Percentiles rank a stretch among this genome's conserved stretches.
Conservation (phyloP, 805 yeast species). For the Pichia pseudocactophila region DNA sequence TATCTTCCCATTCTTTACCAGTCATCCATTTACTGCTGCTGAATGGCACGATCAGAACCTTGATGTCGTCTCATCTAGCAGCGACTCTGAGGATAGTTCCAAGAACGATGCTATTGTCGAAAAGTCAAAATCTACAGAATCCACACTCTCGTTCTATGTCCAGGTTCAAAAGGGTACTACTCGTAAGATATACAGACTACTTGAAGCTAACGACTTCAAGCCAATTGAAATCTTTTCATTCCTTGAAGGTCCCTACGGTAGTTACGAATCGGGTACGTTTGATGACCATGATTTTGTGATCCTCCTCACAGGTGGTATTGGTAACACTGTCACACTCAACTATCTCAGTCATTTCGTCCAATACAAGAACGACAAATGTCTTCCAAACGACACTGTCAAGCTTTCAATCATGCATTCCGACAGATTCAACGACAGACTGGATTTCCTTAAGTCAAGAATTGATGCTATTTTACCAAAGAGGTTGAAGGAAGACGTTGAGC, state of each 20-base stretch:
- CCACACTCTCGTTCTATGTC: constrained; percentile 1
- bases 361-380: neutral
- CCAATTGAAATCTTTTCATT: constrained; percentile 1
- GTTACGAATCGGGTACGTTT: constrained; percentile 2
- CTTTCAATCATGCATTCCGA: neutral
- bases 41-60: constrained; percentile 3
- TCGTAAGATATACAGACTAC: neutral
- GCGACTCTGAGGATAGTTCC: too few species aligned
- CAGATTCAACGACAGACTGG: neutral
- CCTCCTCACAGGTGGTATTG: constrained; percentile 9
- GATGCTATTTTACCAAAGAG: neutral
- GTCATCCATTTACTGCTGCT: constrained; percentile 56
- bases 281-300: constrained; percentile 1
- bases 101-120: too few species aligned
- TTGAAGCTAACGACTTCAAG: neutral
- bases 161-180: constrained; percentile 8
- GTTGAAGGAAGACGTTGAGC: neutral
- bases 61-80: too few species aligned
- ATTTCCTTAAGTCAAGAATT: neutral
- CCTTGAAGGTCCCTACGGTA: constrained; percentile 11
- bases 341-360: neutral
- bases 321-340: constrained; percentile 6
- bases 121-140: too few species aligned
- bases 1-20: constrained; percentile 36
- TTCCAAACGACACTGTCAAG: neutral